Evolutionary conservation across 2,329 filamentous ascomycete genomes (phyloP).

Genomic region (Alternaria ethzedia): DNA sequence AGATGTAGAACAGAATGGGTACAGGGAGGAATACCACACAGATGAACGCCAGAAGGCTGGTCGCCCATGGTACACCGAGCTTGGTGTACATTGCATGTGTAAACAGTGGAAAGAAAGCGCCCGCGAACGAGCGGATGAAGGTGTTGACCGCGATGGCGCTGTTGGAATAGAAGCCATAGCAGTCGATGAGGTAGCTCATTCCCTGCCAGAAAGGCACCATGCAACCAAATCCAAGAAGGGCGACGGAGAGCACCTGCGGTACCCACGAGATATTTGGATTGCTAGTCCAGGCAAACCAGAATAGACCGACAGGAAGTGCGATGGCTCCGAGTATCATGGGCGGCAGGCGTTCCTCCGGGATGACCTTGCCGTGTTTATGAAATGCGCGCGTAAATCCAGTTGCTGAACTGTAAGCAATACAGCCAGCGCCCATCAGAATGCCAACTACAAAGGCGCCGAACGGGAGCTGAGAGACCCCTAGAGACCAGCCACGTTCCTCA

Average conservation of each 20-base stretch:
- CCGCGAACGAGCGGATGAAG: slow-evolving; percentile 57
- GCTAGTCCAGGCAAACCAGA: slow-evolving; percentile 67
- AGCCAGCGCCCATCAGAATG: slow-evolving; percentile 57
- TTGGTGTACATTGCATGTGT: slow-evolving; percentile 55
- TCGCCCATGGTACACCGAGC: slow-evolving; percentile 45
- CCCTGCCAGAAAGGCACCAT: slow-evolving; percentile 82
- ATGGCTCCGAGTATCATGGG: slow-evolving; percentile 70
- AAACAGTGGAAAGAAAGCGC: slow-evolving; percentile 59
- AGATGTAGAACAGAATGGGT: slow-evolving; percentile 45
- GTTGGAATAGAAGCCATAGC: slow-evolving; percentile 54
- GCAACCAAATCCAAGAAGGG: slow-evolving; percentile 74
- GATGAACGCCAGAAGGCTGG: slow-evolving; percentile 41
- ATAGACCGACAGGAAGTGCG: slow-evolving; percentile 64
- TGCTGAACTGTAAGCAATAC: slow-evolving; percentile 42
- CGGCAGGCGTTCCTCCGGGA: slow-evolving; percentile 67
- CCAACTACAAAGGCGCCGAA: slow-evolving; percentile 71
- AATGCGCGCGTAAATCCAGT: slow-evolving; percentile 43
- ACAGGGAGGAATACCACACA: slow-evolving; percentile 43
- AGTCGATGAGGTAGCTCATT: slow-evolving; percentile 82
- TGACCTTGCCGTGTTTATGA: slow-evolving; percentile 53
- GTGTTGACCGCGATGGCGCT: slow-evolving; percentile 59
- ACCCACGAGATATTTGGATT: slow-evolving; percentile 59
- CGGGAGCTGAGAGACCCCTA: slow-evolving; percentile 64
- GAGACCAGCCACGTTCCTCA: slow-evolving; percentile 69
- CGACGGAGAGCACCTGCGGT: slow-evolving; percentile 62